Evolutionary conservation across 176 grass and related monocot genomes (phyloP), one percentile per base, ranked within the genome.

Genomic region (Oryza punctata): DNA sequence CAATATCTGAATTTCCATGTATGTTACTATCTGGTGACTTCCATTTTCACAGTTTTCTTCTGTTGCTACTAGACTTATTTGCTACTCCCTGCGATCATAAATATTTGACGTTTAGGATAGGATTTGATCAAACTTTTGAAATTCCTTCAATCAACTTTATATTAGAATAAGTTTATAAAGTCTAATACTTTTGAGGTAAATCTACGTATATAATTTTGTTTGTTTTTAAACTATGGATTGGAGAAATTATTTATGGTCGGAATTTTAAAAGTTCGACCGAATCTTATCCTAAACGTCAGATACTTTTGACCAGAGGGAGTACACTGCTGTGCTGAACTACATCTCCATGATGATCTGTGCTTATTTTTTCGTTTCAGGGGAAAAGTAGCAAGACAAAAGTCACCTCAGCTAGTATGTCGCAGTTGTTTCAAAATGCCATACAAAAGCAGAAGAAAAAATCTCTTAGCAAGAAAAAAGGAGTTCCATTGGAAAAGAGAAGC

Each of bases 401-500:
- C 27, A 61, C 21, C 24, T 89, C 92, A 63, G 35, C 87, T 74
- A 79, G 86, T 76, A 84, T 94, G 38, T 94, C 89, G 25, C 83
- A 86, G 25, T 69, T 86, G 26, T 50, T 91, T 78, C 89, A 87
- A 81, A 84, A 82, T 63, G 78, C 77, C 74, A 82, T 84, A 76
- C 85, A 33, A 59, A 91, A 85, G 82, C 74, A 70, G 40, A 84
- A 82, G 44, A 87, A 70, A 59, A 89, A 85, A 32, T 70, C 38
- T 73, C 12, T 78, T 80, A 80, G 73, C 73, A 89, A 94, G 46
- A 81, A 88, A 79, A 91, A 84, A 66, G 86, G 68, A 86, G 60
- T 87, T 82, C 87, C 90, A 45, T 67, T 81, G 67, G 80, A 85
- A 60, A 89, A 93, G 45, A 82, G 88, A 74, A 80, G 73, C 41